phyloP scores from a whole-genome alignment of 495 filamentous ascomycete species.

The Hyaloscypha variabilis region DNA sequence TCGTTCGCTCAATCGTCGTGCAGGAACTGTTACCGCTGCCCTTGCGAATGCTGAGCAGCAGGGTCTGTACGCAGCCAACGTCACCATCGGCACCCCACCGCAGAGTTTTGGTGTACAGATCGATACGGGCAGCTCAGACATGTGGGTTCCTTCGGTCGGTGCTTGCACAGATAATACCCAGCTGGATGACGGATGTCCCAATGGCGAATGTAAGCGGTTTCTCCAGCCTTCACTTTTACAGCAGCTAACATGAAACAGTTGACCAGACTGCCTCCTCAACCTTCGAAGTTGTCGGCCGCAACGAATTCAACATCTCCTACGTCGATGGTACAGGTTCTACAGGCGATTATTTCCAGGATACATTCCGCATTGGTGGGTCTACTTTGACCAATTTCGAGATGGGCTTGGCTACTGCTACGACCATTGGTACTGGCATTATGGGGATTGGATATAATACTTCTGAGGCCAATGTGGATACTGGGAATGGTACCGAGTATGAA shows the following conservation, averaged over 20 bases:
- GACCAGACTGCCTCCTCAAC: conserved; percentile 65
- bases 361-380: conserved; percentile 68
- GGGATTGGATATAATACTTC: conserved; percentile 84
- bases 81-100: conserved; percentile 69
- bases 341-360: conserved; percentile 85
- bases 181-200: conserved; percentile 51
- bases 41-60: conserved; percentile 24
- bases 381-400: conserved; percentile 75
- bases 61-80: conserved; percentile 63
- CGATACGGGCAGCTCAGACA: conserved; percentile 87
- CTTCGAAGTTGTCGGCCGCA: conserved; percentile 61
- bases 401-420: conserved; percentile 74
- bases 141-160: conserved; percentile 74
- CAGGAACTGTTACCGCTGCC: conserved; percentile 17
- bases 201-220: conserved; percentile 51
- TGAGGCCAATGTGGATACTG: conserved; percentile 68
- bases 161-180: conserved; percentile 60
- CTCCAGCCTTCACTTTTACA: conserved; percentile 3
- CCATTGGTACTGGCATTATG: conserved; percentile 75
- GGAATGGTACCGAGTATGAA: conserved; percentile 56
- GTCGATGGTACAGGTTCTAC: conserved; percentile 75
- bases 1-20: background rate
- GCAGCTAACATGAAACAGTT: conserved; percentile 43
- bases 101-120: conserved; percentile 71
- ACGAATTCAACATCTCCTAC: conserved; percentile 86